Evolutionary conservation across 129 eudicot species (phyloP).

Genomic region (Artemisia argyi): DNA sequence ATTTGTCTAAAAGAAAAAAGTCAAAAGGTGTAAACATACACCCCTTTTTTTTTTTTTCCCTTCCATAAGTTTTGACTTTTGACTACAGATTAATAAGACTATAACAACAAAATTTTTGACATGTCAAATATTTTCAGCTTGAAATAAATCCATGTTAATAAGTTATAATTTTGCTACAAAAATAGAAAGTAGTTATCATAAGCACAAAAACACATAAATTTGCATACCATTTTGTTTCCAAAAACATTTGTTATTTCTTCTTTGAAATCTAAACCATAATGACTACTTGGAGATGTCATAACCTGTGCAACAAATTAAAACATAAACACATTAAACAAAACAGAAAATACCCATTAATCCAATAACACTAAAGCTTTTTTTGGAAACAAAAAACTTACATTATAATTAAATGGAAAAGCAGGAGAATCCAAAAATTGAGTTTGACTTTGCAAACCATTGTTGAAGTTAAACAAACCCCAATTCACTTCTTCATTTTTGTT

Average conservation of each 20-base stretch:
- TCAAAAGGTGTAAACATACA: too few species aligned
- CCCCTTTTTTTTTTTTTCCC: not conserved
- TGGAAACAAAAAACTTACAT: slow-evolving; percentile 39
- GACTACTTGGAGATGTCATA: slow-evolving; percentile 55
- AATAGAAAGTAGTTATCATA: too few species aligned
- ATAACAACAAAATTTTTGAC: not conserved
- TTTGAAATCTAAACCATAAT: slow-evolving; percentile 39
- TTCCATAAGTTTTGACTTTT: not conserved
- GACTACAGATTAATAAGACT: not conserved
- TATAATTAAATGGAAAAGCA: slow-evolving; percentile 37
- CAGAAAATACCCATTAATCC: slow-evolving; percentile 8
- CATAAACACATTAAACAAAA: not conserved
- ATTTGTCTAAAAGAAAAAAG: not conserved
- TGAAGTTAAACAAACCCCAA: slow-evolving; percentile 21
- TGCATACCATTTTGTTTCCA: slow-evolving; percentile 37
- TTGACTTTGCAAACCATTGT: slow-evolving; percentile 22
- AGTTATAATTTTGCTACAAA: not conserved
- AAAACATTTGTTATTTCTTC: slow-evolving; percentile 38
- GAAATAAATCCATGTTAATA: not conserved
- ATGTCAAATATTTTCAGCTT: not conserved
- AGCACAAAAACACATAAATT: too few species aligned
- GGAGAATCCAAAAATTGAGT: slow-evolving; percentile 71
- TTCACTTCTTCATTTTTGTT: slow-evolving; percentile 26
- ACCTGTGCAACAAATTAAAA: slow-evolving; percentile 39
- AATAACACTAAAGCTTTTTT: slow-evolving; percentile 9